These are phyloP conservation scores for Leccinum pachyderme DNA, from an alignment of 1,284 basidiomycete species.

Conservation along the genomic window DNA sequence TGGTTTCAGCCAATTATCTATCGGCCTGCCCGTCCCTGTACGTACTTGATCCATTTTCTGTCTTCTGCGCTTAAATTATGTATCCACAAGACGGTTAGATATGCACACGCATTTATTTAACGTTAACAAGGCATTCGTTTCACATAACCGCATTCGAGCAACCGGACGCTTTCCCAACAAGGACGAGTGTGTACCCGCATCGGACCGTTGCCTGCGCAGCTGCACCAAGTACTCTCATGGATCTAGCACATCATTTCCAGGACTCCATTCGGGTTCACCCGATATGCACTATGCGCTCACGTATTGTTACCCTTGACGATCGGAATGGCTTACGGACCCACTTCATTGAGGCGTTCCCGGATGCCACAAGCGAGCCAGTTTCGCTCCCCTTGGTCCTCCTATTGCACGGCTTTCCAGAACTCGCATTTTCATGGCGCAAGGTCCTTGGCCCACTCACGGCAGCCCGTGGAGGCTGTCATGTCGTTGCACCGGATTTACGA, in stretches of 20 bases:
- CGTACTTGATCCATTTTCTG: constrained; percentile 8
- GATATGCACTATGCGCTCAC: constrained; percentile 17
- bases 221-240: constrained; percentile 12
- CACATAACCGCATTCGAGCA: constrained; percentile 6
- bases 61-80: constrained; percentile 1
- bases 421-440: constrained; percentile 63
- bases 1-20: neutral
- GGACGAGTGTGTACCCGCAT: neutral
- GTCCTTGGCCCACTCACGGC: constrained; percentile 48
- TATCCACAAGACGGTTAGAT: neutral
- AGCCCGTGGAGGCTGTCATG: constrained; percentile 42
- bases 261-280: constrained; percentile 6
- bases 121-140: constrained; percentile 8
- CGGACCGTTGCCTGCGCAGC: neutral
- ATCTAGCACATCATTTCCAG: constrained; percentile 6
- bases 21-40: constrained; percentile 7
- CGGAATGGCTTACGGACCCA: constrained; percentile 47
- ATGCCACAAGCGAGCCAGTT: constrained; percentile 20
- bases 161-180: neutral
- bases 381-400: constrained; percentile 50
- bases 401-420: constrained; percentile 65
- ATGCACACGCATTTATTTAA: neutral
- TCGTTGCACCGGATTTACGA: constrained; percentile 53
- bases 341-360: constrained; percentile 47
- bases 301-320: constrained; percentile 20